Evolutionary conservation across 345 rosid species (phyloP).

Genomic region (Lepidium aucheri): DNA sequence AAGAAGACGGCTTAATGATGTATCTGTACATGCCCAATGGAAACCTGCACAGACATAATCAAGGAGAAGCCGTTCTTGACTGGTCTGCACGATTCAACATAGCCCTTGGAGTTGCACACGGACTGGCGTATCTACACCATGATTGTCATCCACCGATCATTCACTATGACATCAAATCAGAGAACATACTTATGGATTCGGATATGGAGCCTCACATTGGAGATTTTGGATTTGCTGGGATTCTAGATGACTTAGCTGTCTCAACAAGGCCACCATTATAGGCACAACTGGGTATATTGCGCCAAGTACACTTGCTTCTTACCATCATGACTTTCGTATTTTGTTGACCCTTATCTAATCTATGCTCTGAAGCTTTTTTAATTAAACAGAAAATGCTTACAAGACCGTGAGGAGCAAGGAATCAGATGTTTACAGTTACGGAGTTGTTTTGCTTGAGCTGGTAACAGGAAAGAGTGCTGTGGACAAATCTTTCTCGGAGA

Average conservation of each 20-base stretch:
- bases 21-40: conserved; percentile 73
- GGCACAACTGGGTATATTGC: conserved; percentile 84
- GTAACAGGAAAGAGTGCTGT: conserved; percentile 45
- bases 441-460: conserved; percentile 60
- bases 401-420: conserved; percentile 44
- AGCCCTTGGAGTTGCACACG: conserved; percentile 66
- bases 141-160: conserved; percentile 68
- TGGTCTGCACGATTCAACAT: conserved; percentile 64
- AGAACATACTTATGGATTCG: conserved; percentile 66
- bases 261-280: conserved; percentile 31
- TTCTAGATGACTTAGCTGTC: conserved; percentile 41
- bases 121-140: conserved; percentile 70
- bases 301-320: conserved; percentile 58
- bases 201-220: conserved; percentile 82
- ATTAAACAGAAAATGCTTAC: conserved; percentile 64
- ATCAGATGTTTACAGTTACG: conserved; percentile 62
- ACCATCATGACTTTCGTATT: conserved; percentile 40
- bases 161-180: conserved; percentile 78
- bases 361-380: conserved; percentile 49
- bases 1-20: conserved; percentile 57
- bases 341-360: conserved; percentile 45
- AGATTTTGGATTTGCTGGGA: conserved; percentile 76
- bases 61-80: conserved; percentile 25
- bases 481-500: conserved; percentile 34
- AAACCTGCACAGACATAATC: conserved; percentile 41